These are phyloP conservation scores for Mortierella sp. DNA, from an alignment of 371 early-diverging fungal species.

Conservation along the genomic window DNA sequence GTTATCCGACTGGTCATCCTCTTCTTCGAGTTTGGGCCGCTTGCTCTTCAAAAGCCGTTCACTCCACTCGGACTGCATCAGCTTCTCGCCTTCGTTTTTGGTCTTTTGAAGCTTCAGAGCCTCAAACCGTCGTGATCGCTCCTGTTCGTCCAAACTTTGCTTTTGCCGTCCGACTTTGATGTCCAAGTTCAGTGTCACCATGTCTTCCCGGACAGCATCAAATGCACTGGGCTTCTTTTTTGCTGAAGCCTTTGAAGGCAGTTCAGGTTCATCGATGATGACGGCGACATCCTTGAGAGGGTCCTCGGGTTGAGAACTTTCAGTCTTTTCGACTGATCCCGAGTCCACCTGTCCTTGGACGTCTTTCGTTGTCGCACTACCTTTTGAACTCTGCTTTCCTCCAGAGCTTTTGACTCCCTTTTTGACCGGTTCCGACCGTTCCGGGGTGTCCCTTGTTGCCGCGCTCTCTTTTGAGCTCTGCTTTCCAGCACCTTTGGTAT, in stretches of 20 bases:
- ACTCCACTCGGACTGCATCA: conserved; percentile 42
- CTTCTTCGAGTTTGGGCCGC: conserved; percentile 22
- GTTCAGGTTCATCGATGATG: too few relatives aligned
- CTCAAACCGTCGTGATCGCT: conserved; percentile 10
- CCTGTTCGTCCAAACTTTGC: conserved; percentile 27
- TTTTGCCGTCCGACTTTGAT: conserved; percentile 41
- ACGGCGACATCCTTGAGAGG: too few relatives aligned
- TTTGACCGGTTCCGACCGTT: too few relatives aligned
- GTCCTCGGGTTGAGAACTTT: too few relatives aligned
- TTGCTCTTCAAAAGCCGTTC: conserved; percentile 24
- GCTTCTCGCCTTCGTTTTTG: conserved; percentile 3
- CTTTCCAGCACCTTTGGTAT: too few relatives aligned
- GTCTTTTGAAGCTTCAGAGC: conserved; percentile 1
- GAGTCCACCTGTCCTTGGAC: too few relatives aligned
- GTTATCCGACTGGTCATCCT: background rate
- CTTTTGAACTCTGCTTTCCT: too few relatives aligned
- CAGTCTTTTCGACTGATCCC: too few relatives aligned
- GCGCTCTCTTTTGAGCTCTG: too few relatives aligned
- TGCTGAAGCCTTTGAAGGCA: background rate
- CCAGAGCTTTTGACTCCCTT: too few relatives aligned
- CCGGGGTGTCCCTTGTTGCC: too few relatives aligned
- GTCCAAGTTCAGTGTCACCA: conserved; percentile 34
- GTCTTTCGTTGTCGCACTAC: too few relatives aligned
- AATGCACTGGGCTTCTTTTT: conserved; percentile 23
- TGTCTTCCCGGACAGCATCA: conserved; percentile 38